phyloP scores from a whole-genome alignment of 352 stramenopile genomes.

The Globisporangium okanoganense region DNA sequence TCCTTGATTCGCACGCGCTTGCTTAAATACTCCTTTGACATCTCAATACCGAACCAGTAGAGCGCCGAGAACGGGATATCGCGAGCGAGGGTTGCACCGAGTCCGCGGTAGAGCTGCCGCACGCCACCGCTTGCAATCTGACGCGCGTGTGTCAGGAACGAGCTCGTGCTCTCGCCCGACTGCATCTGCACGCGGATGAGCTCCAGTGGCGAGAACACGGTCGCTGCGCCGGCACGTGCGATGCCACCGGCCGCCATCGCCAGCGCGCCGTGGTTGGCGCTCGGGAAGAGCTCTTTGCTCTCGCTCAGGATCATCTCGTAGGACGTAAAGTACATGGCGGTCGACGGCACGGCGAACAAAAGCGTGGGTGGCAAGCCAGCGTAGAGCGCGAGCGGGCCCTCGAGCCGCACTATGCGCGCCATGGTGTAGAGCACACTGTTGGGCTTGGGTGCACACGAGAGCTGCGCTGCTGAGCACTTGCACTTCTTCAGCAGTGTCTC shows the following conservation, averaged over 20 bases:
- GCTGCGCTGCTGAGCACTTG: slow-evolving; percentile 44
- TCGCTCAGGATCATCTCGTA: slow-evolving; percentile 82
- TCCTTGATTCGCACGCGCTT: slow-evolving; percentile 25
- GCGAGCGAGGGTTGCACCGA: slow-evolving; percentile 88
- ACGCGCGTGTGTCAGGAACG: slow-evolving; percentile 43
- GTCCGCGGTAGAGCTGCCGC: slow-evolving; percentile 55
- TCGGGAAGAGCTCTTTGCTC: slow-evolving; percentile 33
- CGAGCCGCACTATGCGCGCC: slow-evolving; percentile 53
- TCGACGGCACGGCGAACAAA: slow-evolving; percentile 91
- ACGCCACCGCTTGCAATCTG: slow-evolving; percentile 36
- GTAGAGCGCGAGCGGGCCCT: slow-evolving; percentile 67
- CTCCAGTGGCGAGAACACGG: slow-evolving; percentile 83
- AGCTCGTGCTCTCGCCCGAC: slow-evolving; percentile 45
- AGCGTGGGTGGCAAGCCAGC: slow-evolving; percentile 86
- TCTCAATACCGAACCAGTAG: slow-evolving; percentile 93
- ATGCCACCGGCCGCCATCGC: slow-evolving; percentile 47
- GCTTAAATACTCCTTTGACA: slow-evolving; percentile 51
- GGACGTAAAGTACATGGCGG: slow-evolving; percentile 91
- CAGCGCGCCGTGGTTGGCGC: slow-evolving; percentile 33
- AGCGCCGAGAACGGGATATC: slow-evolving; percentile 95
- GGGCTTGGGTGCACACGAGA: slow-evolving; percentile 34
- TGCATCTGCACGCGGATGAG: slow-evolving; percentile 88
- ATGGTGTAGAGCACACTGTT: slow-evolving; percentile 62
- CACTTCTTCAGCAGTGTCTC: slow-evolving; percentile 46
- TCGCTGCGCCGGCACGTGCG: slow-evolving; percentile 49